Conservation (phyloP, 805 yeast genomes). For the Candida namnaoensis region DNA sequence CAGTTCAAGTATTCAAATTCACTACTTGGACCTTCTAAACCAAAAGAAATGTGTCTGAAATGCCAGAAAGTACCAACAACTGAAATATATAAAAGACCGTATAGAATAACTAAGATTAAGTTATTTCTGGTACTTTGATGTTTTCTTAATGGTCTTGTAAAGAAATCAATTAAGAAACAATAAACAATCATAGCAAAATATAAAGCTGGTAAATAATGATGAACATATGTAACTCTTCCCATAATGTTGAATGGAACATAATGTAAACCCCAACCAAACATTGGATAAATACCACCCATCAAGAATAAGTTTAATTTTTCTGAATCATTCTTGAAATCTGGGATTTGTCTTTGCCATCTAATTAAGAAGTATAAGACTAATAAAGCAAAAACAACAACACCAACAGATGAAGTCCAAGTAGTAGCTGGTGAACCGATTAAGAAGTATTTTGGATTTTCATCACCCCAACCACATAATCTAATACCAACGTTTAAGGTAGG, state of each 20-base stretch:
- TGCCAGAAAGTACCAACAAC: slow-evolving; percentile 49
- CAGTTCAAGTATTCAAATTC: slow-evolving; percentile 37
- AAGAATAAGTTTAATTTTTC: slow-evolving; percentile 41
- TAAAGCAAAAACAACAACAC: slow-evolving; percentile 44
- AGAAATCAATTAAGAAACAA: slow-evolving; percentile 42
- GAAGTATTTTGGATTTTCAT: slow-evolving; percentile 50
- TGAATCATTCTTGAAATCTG: slow-evolving; percentile 41
- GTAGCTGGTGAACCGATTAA: slow-evolving; percentile 72
- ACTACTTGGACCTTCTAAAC: slow-evolving; percentile 44
- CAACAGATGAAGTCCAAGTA: slow-evolving; percentile 64
- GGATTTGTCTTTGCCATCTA: slow-evolving; percentile 79
- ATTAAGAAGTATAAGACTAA: slow-evolving; percentile 21
- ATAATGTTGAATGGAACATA: slow-evolving; percentile 67
- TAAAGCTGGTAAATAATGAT: slow-evolving; percentile 78
- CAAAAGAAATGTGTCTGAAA: slow-evolving; percentile 56
- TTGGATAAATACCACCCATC: slow-evolving; percentile 71
- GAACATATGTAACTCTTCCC: slow-evolving; percentile 84
- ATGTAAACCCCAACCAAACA: slow-evolving; percentile 78
- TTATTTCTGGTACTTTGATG: slow-evolving; percentile 16
- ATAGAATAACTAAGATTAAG: slow-evolving; percentile 23
- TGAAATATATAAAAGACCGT: slow-evolving; percentile 27
- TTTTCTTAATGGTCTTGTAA: slow-evolving; percentile 17
- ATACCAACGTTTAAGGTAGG: slow-evolving; percentile 72
- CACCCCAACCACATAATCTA: slow-evolving; percentile 68
- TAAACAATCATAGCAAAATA: slow-evolving; percentile 62